Percentiles rank a stretch among this genome's conserved stretches.
These are phyloP conservation scores for Biscogniauxia sp. DNA, from an alignment of 2,329 filamentous ascomycete species.

Conservation along the genomic window DNA sequence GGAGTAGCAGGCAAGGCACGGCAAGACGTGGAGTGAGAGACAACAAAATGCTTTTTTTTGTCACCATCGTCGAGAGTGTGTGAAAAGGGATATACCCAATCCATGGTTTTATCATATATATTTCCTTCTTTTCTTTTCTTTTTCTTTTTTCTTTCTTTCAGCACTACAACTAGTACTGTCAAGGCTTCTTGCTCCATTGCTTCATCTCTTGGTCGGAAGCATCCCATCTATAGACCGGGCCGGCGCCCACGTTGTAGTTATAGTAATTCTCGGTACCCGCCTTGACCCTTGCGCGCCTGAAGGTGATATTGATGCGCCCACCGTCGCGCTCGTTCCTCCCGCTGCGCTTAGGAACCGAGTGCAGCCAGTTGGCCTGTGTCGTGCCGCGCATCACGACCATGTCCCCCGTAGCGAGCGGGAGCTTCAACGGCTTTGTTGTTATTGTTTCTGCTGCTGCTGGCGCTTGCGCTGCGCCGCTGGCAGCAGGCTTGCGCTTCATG, in stretches of 20 bases:
- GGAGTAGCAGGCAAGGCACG: not conserved
- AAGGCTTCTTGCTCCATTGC: constrained; percentile 29
- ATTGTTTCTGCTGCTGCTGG: constrained; percentile 8
- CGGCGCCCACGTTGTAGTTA: constrained; percentile 74
- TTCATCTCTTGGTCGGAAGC: constrained; percentile 49
- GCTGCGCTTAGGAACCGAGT: constrained; percentile 73
- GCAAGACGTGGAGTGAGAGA: constrained; percentile 1
- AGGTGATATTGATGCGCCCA: constrained; percentile 74
- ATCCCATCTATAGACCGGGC: constrained; percentile 69
- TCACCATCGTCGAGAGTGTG: constrained; percentile 2
- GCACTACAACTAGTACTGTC: not conserved
- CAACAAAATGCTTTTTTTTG: not conserved
- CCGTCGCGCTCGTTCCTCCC: constrained; percentile 61
- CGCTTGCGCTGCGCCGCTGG: constrained; percentile 28
- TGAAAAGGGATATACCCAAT: constrained; percentile 17
- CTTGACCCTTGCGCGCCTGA: constrained; percentile 67
- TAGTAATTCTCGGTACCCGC: constrained; percentile 81
- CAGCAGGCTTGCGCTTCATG: constrained; percentile 71
- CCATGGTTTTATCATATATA: not conserved
- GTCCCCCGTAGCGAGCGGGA: constrained; percentile 63
- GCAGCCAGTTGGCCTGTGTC: constrained; percentile 76
- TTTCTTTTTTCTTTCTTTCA: too few species aligned
- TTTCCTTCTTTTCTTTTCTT: too few species aligned
- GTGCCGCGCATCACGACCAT: constrained; percentile 75
- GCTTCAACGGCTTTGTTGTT: constrained; percentile 43